Conservation (phyloP, 176 grass and related monocot species). For the Elaeis guineensis region DNA sequence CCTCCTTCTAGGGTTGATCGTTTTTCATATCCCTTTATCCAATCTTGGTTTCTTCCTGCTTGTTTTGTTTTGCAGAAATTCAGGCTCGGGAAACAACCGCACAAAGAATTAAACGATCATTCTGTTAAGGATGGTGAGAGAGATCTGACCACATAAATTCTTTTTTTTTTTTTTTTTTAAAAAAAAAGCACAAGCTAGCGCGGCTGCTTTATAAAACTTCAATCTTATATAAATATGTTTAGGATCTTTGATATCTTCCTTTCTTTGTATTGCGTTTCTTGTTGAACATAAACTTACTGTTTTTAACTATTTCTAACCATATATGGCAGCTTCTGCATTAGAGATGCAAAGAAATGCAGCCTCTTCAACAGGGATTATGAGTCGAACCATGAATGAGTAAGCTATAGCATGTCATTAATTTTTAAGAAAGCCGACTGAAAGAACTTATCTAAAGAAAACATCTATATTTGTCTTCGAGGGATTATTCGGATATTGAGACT, state of each 20-base stretch:
- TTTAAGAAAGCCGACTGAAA: too few relatives aligned
- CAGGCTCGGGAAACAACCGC: conserved; percentile 90
- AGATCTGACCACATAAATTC: background rate
- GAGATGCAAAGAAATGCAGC: conserved; percentile 69
- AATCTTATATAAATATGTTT: too few relatives aligned
- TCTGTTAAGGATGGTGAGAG: conserved; percentile 59
- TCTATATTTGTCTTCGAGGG: too few relatives aligned
- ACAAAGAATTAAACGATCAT: conserved; percentile 84
- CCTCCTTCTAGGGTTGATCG: too few relatives aligned
- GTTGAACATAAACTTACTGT: background rate
- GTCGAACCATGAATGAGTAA: conserved; percentile 81
- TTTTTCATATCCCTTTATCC: too few relatives aligned
- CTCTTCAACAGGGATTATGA: conserved; percentile 76
- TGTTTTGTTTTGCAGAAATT: conserved; percentile 61
- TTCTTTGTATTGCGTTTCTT: background rate
- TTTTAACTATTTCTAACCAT: background rate
- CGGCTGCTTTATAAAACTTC: too few relatives aligned
- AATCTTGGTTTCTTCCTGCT: background rate
- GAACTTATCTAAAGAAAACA: too few relatives aligned
- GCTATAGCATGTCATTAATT: background rate
- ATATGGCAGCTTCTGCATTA: conserved; percentile 35
- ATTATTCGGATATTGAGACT: background rate
- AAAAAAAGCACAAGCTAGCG: too few relatives aligned
- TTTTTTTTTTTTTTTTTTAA: background rate
- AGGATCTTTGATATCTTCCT: background rate